Conservation (phyloP, 345 rosid species). For the Orychophragmus violaceus region DNA sequence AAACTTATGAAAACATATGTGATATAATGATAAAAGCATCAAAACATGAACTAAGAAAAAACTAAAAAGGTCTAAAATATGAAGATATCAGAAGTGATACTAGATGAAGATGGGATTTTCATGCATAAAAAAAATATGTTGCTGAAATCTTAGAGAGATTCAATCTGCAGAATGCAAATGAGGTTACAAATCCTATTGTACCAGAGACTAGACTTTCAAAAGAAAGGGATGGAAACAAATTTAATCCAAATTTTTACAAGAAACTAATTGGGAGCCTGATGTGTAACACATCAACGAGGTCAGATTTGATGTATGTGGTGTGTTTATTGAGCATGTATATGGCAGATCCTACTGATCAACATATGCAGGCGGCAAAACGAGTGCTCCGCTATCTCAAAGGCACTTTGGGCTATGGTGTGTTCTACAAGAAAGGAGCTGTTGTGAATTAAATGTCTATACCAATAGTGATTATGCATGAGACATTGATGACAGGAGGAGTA, state of each 20-base stretch:
- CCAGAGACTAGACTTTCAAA: not conserved
- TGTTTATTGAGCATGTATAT: not conserved
- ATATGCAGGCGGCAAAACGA: not conserved
- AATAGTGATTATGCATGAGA: not conserved
- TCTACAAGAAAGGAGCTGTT: not conserved
- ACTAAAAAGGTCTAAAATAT: too few species aligned
- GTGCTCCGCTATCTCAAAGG: not conserved
- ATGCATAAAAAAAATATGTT: not conserved
- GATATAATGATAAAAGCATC: too few species aligned
- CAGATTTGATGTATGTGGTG: not conserved
- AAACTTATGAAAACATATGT: too few species aligned
- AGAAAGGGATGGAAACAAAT: not conserved
- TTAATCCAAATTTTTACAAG: too few species aligned
- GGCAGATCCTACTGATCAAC: not conserved
- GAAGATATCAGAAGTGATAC: too few species aligned
- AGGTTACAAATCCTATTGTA: not conserved
- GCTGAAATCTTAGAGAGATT: not conserved
- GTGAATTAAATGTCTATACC: not conserved
- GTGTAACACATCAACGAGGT: not conserved
- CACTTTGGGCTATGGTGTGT: rapidly evolving
- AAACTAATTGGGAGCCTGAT: not conserved
- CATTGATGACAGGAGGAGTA: not conserved
- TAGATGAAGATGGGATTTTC: not conserved
- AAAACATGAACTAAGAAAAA: too few species aligned
- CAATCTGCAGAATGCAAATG: not conserved